Conservation (phyloP, 306 rosid species). For the Myrica gale region DNA sequence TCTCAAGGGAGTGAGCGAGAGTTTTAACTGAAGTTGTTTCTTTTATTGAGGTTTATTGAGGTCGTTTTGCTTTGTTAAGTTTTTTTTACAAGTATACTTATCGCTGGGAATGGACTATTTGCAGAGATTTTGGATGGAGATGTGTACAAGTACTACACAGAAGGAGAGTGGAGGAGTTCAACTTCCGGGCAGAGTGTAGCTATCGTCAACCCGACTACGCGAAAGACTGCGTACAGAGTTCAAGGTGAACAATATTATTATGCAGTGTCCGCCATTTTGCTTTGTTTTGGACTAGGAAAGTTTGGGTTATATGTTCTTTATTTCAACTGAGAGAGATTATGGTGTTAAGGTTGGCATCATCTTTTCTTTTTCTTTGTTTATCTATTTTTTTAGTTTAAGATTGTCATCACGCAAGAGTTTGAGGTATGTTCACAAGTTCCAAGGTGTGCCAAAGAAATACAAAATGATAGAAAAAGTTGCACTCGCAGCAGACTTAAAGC, state of each 20-base stretch:
- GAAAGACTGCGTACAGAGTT: constrained; percentile 87
- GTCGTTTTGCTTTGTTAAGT: background rate
- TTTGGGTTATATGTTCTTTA: background rate
- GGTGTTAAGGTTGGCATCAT: too few species aligned
- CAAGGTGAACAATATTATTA: constrained; percentile 52
- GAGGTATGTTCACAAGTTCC: background rate
- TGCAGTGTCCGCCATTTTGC: background rate
- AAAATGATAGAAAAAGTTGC: background rate
- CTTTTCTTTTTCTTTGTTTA: too few species aligned
- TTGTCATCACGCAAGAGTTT: too few species aligned
- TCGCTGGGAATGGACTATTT: constrained; percentile 77
- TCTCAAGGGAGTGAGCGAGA: background rate
- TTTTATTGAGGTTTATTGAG: background rate
- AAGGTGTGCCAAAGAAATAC: background rate
- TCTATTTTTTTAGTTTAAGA: too few species aligned
- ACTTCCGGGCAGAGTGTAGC: constrained; percentile 75
- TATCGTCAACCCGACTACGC: constrained; percentile 80
- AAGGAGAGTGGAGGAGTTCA: constrained; percentile 88
- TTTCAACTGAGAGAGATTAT: background rate
- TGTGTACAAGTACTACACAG: constrained; percentile 71
- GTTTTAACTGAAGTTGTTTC: background rate
- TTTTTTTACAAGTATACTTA: constrained; percentile 16
- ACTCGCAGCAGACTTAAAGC: background rate
- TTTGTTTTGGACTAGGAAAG: background rate
- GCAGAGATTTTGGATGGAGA: constrained; percentile 81